A percentile compares a stretch with the other conserved stretches of the same genome.
phyloP scores from a whole-genome alignment of 2,329 filamentous ascomycete species.

The Colletotrichum godetiae region DNA sequence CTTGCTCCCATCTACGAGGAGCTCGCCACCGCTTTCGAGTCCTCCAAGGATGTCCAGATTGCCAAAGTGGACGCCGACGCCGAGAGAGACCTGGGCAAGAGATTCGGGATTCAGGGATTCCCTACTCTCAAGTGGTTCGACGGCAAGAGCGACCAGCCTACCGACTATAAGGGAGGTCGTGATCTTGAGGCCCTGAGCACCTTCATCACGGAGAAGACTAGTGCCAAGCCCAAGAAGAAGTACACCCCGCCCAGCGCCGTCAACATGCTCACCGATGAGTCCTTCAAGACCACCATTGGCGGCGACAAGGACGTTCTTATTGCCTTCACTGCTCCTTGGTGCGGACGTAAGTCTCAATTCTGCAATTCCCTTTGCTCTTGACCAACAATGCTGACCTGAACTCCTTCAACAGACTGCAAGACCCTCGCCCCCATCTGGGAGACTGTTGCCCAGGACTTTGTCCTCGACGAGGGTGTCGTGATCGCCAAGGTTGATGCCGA shows the following conservation, averaged over 20 bases:
- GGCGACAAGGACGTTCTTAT: constrained; percentile 91
- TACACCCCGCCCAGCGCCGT: constrained; percentile 79
- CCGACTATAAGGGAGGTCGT: constrained; percentile 87
- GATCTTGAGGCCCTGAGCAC: constrained; percentile 86
- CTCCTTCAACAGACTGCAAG: constrained; percentile 84
- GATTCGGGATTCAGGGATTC: constrained; percentile 92
- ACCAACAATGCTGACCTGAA: constrained; percentile 23
- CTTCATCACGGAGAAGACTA: constrained; percentile 90
- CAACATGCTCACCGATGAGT: constrained; percentile 81
- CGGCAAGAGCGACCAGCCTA: constrained; percentile 87
- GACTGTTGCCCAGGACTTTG: constrained; percentile 83
- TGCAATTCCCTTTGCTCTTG: constrained; percentile 7
- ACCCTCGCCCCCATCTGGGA: constrained; percentile 91
- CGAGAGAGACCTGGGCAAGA: constrained; percentile 84
- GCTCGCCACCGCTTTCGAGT: constrained; percentile 79
- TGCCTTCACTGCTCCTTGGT: constrained; percentile 98
- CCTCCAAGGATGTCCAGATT: constrained; percentile 80
- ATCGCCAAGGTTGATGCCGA: constrained; percentile 98
- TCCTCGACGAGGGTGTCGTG: constrained; percentile 79
- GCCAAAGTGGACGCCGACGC: constrained; percentile 97
- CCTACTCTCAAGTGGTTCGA: constrained; percentile 98
- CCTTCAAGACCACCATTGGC: constrained; percentile 83
- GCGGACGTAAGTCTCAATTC: constrained; percentile 80
- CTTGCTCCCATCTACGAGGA: constrained; percentile 96
- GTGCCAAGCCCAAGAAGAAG: constrained; percentile 83